Base-by-base conservation (phyloP, 1,139 yeast genomes). In the Scheffersomyces cryptocercus region DNA sequence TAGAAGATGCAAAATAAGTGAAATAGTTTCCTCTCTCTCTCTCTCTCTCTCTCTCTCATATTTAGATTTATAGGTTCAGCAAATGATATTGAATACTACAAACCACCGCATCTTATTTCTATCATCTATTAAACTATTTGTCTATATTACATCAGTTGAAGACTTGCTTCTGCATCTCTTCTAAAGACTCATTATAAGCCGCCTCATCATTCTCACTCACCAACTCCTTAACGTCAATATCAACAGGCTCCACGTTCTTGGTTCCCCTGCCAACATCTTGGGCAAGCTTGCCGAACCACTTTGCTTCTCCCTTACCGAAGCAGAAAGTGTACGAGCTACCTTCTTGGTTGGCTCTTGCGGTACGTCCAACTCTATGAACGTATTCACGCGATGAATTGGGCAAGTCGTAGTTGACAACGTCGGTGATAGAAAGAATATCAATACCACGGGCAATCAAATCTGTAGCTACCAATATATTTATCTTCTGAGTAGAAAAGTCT, bases 361-460 rank as follows among this genome's bases (percentile, higher is more conserved):
- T 91, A 70, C 99, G 83, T 36, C 99, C 99, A 30, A 91, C 93
- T 53, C 99, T 78, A 64, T 93, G 99, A 29, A 93, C 88, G 55
- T 93, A 95, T 57, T 93, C 99, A 51, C 95, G 84, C 0, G 93
- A 79, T 0, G 96, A 87, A 37, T 83, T 78, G 7, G 99, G 99
- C 44, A 90, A 68, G 56, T 95, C 99, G 61, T 93, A 93, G 63
- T 93, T 95, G 42, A 93, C 67, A 11, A 93, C 97, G 48, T 83
- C 81, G 28, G 82, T 75, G 40, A 95, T 82, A 6, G 83, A 75
- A 8, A 77, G 68, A 39, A 95, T 77, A 67, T 93, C 97, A 35
- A 93, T 81, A 69, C 99, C 99, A 66, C 99, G 83, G 13, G 98
- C 88, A 59, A 95, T 88, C 56, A 93, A 77, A 65, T 93, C 99